Conservation (phyloP, 148 eudicot genomes). For the Vaccinium myrtillus region DNA sequence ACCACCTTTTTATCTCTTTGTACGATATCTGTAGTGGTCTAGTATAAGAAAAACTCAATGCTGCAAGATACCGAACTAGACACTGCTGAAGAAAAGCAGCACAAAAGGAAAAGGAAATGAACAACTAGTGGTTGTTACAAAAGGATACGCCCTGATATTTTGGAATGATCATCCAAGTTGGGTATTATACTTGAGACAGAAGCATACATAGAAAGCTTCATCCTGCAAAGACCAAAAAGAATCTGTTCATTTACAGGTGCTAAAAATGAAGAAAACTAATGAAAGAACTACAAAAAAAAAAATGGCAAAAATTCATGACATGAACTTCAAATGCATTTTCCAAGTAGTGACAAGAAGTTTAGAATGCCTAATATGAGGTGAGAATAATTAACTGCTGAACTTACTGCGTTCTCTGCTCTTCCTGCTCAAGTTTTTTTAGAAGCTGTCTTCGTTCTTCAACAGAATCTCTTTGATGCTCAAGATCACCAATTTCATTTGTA, state of each 20-base stretch:
- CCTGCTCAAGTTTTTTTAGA: too few species aligned
- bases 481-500: too few species aligned
- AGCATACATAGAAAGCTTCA: constrained; percentile 88
- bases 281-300: too few species aligned
- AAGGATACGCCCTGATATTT: constrained; percentile 90
- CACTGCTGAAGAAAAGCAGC: not conserved
- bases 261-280: not conserved
- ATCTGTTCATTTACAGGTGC: constrained; percentile 4
- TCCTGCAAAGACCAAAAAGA: constrained; percentile 45
- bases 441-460: not conserved
- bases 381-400: not conserved
- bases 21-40: constrained; percentile 48
- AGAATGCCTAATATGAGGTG: not conserved
- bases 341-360: not conserved
- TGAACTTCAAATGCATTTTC: not conserved
- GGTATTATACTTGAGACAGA: constrained; percentile 85
- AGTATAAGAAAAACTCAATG: constrained; percentile 32
- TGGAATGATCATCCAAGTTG: constrained; percentile 48
- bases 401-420: too few species aligned
- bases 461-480: constrained; percentile 36
- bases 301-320: not conserved
- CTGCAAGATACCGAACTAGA: not conserved
- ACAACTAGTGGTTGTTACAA: not conserved
- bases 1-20: constrained; percentile 55
- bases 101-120: not conserved